Evolutionary conservation across 495 filamentous ascomycete species (phyloP).

Genomic region (Pyrenopolyporus hunteri): DNA sequence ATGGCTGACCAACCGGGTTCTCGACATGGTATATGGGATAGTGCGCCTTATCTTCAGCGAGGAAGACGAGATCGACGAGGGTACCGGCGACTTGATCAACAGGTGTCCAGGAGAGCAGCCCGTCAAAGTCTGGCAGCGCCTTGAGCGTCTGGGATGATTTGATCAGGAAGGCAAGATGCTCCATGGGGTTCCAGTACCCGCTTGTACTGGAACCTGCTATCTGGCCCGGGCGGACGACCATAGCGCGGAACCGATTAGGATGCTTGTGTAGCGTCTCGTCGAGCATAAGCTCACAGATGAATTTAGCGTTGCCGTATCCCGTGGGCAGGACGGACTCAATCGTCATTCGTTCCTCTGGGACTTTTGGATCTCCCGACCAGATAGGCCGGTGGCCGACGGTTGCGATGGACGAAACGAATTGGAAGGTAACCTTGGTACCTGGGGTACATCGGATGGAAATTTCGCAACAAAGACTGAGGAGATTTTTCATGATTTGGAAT

Average conservation of each 20-base stretch:
- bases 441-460: constrained; percentile 36
- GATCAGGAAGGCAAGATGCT: constrained; percentile 57
- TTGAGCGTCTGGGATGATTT: constrained; percentile 60
- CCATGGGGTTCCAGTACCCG: constrained; percentile 61
- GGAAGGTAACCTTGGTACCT: constrained; percentile 46
- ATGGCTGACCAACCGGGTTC: constrained; percentile 56
- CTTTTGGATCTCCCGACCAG: constrained; percentile 51
- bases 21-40: constrained; percentile 61
- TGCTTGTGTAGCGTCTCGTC: constrained; percentile 54
- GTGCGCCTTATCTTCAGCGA: constrained; percentile 23
- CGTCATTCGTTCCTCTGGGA: constrained; percentile 47
- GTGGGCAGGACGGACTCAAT: constrained; percentile 51
- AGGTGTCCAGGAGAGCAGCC: constrained; percentile 56
- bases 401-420: constrained; percentile 62
- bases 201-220: constrained; percentile 55
- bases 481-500: constrained; percentile 54
- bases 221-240: constrained; percentile 57
- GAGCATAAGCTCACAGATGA: constrained; percentile 57
- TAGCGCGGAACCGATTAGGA: constrained; percentile 52
- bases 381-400: constrained; percentile 50
- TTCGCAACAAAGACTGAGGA: constrained; percentile 51
- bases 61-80: constrained; percentile 20
- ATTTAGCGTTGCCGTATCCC: constrained; percentile 62
- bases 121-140: constrained; percentile 52
- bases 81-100: constrained; percentile 47